Base-by-base conservation (phyloP, 331 rosid genomes). In the Rhamnella rubrinervis region DNA sequence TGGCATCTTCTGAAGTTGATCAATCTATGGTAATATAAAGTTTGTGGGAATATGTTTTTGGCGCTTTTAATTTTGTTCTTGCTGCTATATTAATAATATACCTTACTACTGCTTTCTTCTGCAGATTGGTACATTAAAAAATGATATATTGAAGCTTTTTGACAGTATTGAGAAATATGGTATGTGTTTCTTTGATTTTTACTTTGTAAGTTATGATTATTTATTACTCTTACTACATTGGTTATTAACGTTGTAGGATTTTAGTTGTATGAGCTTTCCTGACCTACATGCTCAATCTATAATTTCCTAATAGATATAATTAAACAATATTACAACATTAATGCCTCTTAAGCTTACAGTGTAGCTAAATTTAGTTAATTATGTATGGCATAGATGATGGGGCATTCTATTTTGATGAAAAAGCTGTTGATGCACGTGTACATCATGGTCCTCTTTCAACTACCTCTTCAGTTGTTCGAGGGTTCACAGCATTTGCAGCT, bases 81-180 rank as follows among this genome's bases (percentile, higher is more conserved):
- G 47, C 10, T 17, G 16, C 44, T 71, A 49, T 19, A 2, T 63
- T 57, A 40, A 62, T 65, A 18, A 38, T 67, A 26, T 71, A 59
- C 71, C 77, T 80, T 55, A 80, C 70, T 19, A 25, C 62, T 57
- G 47, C 40, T 73, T 71, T 63, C 57, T 59, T 50, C 75, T 82
- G 78, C 96, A 95, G 99, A 82, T 89, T 74, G 86, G 76, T 58
- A 80, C 75, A 47, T 84, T 91, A 71, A 91, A 89, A 75, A 91
- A 73, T 72, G 99, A 92, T 73, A 74, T 91, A 72, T 59, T 80
- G 80, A 95, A 95, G 85, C 99, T 95, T 78, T 95, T 95, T 67
- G 99, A 91, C 86, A 89, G 90, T 74, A 77, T 91, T 73, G 96
- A 91, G 86, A 91, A 87, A 81, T 91, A 95, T 86, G 97, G 99